Evolutionary conservation across 164 flowering plant genomes (phyloP), one percentile per base, ranked within the genome.

Genomic region (Brasenia schreberi): DNA sequence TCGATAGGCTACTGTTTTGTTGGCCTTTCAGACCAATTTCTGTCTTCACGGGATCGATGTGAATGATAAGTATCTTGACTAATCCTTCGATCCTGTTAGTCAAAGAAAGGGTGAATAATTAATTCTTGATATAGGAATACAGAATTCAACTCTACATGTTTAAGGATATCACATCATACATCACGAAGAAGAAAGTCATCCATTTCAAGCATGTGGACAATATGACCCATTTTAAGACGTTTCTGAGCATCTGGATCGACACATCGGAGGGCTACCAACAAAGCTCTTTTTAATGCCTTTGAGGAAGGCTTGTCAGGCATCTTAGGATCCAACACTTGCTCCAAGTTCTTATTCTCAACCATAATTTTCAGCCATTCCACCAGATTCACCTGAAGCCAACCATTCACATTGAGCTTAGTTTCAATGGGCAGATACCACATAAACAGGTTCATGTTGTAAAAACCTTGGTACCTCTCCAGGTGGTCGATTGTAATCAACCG

Each of bases 221-320:
- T 84, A 75, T 90, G 92, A 19, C 98, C 98, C 95, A 93, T 93
- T 79, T 91, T 93, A 17, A 97, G 98, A 72, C 97, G 85, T 82
- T 93, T 91, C 69, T 77, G 82, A 52, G 97, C 92, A 76, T 86
- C 97, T 17, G 98, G 98, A 69, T 92, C 96, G 14, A 92, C 96
- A 77, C 98, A 92, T 42, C 84, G 77, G 45, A 92, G 91, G 72
- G 98, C 94, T 27, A 92, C 96, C 71, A 92, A 69, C 52, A 92
- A 81, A 49, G 77, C 80, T 42, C 96, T 87, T 76, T 92, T 92
- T 14, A 92, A 81, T 59, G 90, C 92, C 76, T 88, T 89, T 17
- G 98, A 79, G 73, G 92, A 45, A 59, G 98, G 97, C 81, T 76
- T 81, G 68, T 86, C 87, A 19, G 87, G 90, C 74, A 93, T 62